Base-by-base conservation (phyloP, 495 filamentous ascomycete genomes). In the Tuber borchii region DNA sequence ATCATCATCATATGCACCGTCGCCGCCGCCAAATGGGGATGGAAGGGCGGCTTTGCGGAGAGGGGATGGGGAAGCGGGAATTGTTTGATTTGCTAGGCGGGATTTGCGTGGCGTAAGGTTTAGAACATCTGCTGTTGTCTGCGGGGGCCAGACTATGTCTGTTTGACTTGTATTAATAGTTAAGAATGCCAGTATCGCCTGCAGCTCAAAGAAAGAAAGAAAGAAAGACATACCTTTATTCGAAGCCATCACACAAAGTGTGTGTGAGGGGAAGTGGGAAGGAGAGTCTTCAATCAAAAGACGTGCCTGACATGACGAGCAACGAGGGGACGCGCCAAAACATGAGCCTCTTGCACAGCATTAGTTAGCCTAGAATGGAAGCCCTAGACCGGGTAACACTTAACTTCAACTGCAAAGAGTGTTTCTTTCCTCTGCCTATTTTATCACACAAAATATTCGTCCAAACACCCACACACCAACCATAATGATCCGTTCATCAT, bases 1-100 rank as follows among this genome's bases (percentile, higher is more conserved):
- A 34, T 86, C 82, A 9, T 76, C 82, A 5, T 82, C 83, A 48
- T 83, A 82, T 70, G 85, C 79, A 5, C 81, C 85, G 31, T 86
- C 84, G 44, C 83, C 76, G 22, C 74, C 77, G 19, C 72, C 72
- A 6, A 82, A 75, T 12, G 71, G 73, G 22, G 77, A 80, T n/a
- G 81, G 81, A 37, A 78, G 68, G 0, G 81, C 70, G 39, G 78
- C 73, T 14, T 70, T 75, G 20, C 74, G 76, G n/a, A 80, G 75
- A 17, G 77, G 74, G n/a, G 82, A 82, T n/a, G 79, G 79, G 17
- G 77, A 83, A 56, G 75, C 68, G 20, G 82, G 73, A 22, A 74
- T 73, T 39, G 80, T 77, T 68, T 72, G 78, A 6, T n/a, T 37
- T 37, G 69, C 40, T 16, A n/a, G 37, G 26, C 77, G 77, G 61